Conservation (phyloP, 768 basidiomycete genomes). For the Tylopilus subfusipes region DNA sequence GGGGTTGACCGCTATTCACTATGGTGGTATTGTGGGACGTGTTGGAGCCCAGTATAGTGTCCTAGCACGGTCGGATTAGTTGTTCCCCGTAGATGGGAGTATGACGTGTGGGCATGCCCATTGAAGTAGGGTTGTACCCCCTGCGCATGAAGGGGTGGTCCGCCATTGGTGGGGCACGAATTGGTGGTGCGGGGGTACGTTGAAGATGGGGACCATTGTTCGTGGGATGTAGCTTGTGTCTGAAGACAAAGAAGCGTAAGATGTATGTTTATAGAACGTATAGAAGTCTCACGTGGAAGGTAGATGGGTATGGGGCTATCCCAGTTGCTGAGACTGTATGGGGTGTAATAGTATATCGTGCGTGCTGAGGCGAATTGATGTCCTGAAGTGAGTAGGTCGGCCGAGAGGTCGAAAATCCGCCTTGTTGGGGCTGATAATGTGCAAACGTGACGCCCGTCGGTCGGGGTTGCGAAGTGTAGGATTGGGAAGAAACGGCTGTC, state of each 20-base stretch:
- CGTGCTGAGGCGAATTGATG: conserved; percentile 12
- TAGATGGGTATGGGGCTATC: conserved; percentile 23
- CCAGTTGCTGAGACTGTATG: conserved; percentile 15
- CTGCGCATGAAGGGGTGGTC: conserved; percentile 14
- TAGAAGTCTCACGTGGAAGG: conserved; percentile 20
- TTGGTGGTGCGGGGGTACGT: conserved; percentile 24
- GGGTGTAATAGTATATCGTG: conserved; percentile 16
- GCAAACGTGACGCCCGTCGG: conserved; percentile 33
- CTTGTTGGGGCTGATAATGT: conserved; percentile 37
- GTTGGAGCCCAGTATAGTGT: conserved; percentile 28
- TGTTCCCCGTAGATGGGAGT: conserved; percentile 28
- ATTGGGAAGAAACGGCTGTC: conserved; percentile 13
- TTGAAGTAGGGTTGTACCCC: conserved; percentile 28
- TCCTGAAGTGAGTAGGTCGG: conserved; percentile 30
- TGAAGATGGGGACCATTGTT: conserved; percentile 24
- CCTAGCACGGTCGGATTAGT: conserved; percentile 16
- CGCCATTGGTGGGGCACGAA: conserved; percentile 19
- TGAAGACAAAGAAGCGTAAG: not conserved
- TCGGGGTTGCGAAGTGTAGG: conserved; percentile 19
- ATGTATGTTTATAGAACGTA: not conserved
- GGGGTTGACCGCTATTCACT: conserved; percentile 18
- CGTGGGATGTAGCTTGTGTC: conserved; percentile 17
- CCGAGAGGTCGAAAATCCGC: conserved; percentile 33
- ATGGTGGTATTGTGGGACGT: conserved; percentile 30
- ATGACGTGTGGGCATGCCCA: conserved; percentile 22